Percentiles rank a stretch among this genome's conserved stretches.
phyloP scores from a whole-genome alignment of 306 rosid species.

The Boehmeria nivea region DNA sequence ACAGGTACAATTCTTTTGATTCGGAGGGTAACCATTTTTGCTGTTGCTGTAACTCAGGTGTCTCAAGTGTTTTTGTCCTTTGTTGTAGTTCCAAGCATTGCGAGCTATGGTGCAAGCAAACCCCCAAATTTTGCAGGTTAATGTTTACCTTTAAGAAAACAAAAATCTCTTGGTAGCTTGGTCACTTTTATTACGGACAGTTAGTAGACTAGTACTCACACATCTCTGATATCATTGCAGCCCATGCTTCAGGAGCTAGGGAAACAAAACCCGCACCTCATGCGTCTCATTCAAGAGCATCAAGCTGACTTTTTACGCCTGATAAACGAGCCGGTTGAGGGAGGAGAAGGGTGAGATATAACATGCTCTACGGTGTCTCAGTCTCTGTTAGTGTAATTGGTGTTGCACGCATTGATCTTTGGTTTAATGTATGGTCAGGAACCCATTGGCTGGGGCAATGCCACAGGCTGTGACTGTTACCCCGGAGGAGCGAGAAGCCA shows the following conservation, averaged over 20 bases:
- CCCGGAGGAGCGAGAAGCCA: slow-evolving; percentile 41
- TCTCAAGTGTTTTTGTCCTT: background rate
- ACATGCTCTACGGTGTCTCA: background rate
- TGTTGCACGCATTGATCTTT: background rate
- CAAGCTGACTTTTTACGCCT: slow-evolving; percentile 43
- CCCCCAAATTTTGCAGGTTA: slow-evolving; percentile 40
- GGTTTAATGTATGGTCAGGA: slow-evolving; percentile 18
- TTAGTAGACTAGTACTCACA: background rate
- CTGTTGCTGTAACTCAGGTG: background rate
- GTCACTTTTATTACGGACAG: background rate
- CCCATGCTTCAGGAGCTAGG: slow-evolving; percentile 48
- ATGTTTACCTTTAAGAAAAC: background rate
- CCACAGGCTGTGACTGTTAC: slow-evolving; percentile 43
- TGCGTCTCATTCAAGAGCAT: slow-evolving; percentile 43
- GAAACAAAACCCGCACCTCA: slow-evolving; percentile 35
- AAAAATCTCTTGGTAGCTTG: background rate
- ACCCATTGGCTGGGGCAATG: slow-evolving; percentile 30
- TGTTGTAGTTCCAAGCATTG: slow-evolving; percentile 37
- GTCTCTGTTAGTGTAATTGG: background rate
- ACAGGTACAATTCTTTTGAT: slow-evolving; percentile 19
- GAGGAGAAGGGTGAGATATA: slow-evolving; percentile 32
- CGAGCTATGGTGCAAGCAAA: slow-evolving; percentile 44
- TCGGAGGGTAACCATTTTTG: background rate
- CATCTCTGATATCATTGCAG: slow-evolving; percentile 16
- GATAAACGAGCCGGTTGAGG: slow-evolving; percentile 41